Evolutionary conservation across 2,329 filamentous ascomycete genomes (phyloP).

Genomic region (Diaporthe australafricana): DNA sequence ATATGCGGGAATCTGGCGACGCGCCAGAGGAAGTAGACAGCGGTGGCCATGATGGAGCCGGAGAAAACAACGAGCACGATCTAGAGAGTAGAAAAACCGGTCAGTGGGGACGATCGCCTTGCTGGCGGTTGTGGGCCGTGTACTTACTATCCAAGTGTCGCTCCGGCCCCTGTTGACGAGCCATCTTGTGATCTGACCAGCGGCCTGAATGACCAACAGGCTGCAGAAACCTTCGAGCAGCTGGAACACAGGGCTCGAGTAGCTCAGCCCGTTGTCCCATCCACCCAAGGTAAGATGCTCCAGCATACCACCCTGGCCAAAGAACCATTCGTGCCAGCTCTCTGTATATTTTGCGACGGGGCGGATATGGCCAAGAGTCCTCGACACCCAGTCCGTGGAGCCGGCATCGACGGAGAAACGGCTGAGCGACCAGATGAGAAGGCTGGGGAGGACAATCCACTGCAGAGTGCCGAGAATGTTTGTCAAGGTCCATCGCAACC

Average conservation of each 20-base stretch:
- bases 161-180: slow-evolving; percentile 92
- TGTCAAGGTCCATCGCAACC: slow-evolving; percentile 78
- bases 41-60: slow-evolving; percentile 91
- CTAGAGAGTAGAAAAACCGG: slow-evolving; percentile 57
- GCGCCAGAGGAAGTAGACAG: slow-evolving; percentile 95
- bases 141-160: slow-evolving; percentile 93
- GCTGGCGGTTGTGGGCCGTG: slow-evolving; percentile 15
- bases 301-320: slow-evolving; percentile 85
- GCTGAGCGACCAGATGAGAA: slow-evolving; percentile 95
- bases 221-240: slow-evolving; percentile 97
- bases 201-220: slow-evolving; percentile 92
- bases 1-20: slow-evolving; percentile 95
- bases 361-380: slow-evolving; percentile 77
- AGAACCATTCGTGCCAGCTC: slow-evolving; percentile 85
- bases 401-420: slow-evolving; percentile 94
- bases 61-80: slow-evolving; percentile 90
- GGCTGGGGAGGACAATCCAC: slow-evolving; percentile 85
- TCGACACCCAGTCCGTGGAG: slow-evolving; percentile 81
- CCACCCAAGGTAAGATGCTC: slow-evolving; percentile 84
- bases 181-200: slow-evolving; percentile 94
- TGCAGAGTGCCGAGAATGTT: slow-evolving; percentile 80
- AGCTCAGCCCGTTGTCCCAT: slow-evolving; percentile 90
- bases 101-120: slow-evolving; percentile 46
- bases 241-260: slow-evolving; percentile 95
- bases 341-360: slow-evolving; percentile 65